Percentiles rank a stretch among this genome's conserved stretches.
These are phyloP conservation scores for Geotrichum restrictum DNA, from an alignment of 1,139 yeast genomes.

Conservation along the genomic window DNA sequence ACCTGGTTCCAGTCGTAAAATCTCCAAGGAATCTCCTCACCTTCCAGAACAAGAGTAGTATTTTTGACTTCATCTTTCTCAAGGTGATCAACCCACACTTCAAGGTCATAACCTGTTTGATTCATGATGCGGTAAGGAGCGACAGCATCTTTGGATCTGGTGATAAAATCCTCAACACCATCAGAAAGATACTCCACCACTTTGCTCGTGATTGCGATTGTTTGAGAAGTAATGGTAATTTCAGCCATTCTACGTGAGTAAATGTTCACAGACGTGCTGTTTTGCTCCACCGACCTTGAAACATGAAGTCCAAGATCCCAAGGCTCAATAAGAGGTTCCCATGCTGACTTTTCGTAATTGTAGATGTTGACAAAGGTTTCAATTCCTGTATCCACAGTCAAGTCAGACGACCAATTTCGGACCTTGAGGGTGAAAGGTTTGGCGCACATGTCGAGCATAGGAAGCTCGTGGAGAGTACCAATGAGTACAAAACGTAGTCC, in stretches of 20 bases:
- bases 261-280: constrained; percentile 57
- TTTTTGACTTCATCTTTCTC: constrained; percentile 26
- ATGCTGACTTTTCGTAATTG: constrained; percentile 85
- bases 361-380: constrained; percentile 74
- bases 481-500: constrained; percentile 84
- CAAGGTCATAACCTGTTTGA: constrained; percentile 77
- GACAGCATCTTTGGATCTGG: constrained; percentile 62
- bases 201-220: constrained; percentile 41
- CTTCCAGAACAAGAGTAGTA: constrained; percentile 43
- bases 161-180: constrained; percentile 49
- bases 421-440: constrained; percentile 70
- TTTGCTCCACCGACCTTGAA: constrained; percentile 43
- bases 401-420: constrained; percentile 84
- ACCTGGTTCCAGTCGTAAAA: constrained; percentile 91
- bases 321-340: constrained; percentile 94
- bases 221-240: constrained; percentile 73
- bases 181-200: constrained; percentile 68
- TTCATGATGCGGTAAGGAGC: constrained; percentile 72
- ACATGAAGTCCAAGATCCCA: constrained; percentile 80
- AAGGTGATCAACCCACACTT: constrained; percentile 65
- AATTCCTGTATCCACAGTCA: constrained; percentile 58
- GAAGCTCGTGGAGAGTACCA: constrained; percentile 92
- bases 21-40: constrained; percentile 70
- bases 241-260: constrained; percentile 75
- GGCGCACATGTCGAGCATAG: constrained; percentile 76